Evolutionary conservation across 2,329 filamentous ascomycete species (phyloP).

Genomic region (Scedosporium dehoogii): DNA sequence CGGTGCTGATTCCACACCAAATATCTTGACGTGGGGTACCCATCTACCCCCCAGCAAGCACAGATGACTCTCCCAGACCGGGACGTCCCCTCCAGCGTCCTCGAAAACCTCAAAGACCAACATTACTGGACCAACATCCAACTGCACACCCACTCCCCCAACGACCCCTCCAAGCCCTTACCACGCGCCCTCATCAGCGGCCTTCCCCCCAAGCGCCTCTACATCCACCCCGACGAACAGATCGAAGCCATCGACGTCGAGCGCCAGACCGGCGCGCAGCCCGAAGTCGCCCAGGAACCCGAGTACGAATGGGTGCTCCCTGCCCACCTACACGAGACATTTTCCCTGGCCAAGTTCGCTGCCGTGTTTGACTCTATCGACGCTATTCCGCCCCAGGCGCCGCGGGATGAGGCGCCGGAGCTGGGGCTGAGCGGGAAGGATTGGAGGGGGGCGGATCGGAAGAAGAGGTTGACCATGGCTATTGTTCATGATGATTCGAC

Average conservation of each 20-base stretch:
- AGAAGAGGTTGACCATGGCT: conserved; percentile 64
- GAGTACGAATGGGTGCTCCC: conserved; percentile 71
- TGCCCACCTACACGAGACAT: conserved; percentile 62
- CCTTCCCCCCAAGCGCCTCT: conserved; percentile 61
- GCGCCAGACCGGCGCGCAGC: conserved; percentile 32
- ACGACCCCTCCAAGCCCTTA: conserved; percentile 24
- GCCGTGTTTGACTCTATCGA: conserved; percentile 57
- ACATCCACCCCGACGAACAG: conserved; percentile 76
- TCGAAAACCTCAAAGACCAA: conserved; percentile 63
- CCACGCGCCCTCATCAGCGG: conserved; percentile 60
- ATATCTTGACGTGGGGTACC: no score
- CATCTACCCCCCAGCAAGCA: background rate
- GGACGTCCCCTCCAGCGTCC: conserved; percentile 35
- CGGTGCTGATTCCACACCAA: background rate
- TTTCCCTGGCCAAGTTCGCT: conserved; percentile 57
- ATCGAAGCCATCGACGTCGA: conserved; percentile 58
- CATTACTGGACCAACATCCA: conserved; percentile 62
- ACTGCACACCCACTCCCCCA: conserved; percentile 34
- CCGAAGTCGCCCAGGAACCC: conserved; percentile 31
- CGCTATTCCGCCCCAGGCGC: conserved; percentile 22
- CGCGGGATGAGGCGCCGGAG: conserved; percentile 13
- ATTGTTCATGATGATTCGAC: conserved; percentile 73
- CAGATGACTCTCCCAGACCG: conserved; percentile 4
- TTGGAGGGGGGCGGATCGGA: conserved; percentile 35
- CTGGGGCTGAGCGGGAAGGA: conserved; percentile 21